These are phyloP conservation scores for Solanum bulbocastanum DNA, from an alignment of 257 asterid genomes.

Conservation along the genomic window DNA sequence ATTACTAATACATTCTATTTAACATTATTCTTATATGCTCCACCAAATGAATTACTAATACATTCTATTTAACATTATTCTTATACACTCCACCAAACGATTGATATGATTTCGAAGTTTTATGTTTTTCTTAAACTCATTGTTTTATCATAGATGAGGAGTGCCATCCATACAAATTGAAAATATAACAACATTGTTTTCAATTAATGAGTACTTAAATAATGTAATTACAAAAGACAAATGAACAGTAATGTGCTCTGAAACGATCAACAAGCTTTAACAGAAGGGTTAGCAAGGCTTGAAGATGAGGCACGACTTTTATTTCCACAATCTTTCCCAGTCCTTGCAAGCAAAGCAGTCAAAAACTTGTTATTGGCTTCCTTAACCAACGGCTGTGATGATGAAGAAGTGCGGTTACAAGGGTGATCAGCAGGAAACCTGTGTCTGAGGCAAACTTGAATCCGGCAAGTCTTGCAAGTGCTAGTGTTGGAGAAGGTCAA, in stretches of 20 bases:
- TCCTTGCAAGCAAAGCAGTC: conserved; percentile 48
- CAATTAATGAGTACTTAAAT: neutral
- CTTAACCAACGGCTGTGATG: neutral
- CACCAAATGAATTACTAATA: too few species aligned
- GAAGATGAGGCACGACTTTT: conserved; percentile 14
- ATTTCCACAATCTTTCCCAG: conserved; percentile 50
- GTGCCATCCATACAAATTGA: neutral
- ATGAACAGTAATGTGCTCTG: neutral
- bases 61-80: too few species aligned
- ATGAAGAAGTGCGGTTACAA: conserved; percentile 21
- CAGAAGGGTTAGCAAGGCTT: conserved; percentile 13
- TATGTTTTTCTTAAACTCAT: too few species aligned
- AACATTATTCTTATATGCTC: too few species aligned
- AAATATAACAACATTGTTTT: neutral
- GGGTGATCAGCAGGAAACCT: conserved; percentile 75
- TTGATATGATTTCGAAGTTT: too few species aligned
- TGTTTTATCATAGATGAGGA: too few species aligned
- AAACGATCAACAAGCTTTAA: conserved; percentile 35
- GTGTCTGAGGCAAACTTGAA: conserved; percentile 69
- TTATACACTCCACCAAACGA: too few species aligned
- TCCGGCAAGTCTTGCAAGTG: conserved; percentile 51
- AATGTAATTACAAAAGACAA: neutral
- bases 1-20: too few species aligned
- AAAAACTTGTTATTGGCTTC: conserved; percentile 32
- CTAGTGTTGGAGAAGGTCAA: conserved; percentile 83